Base-by-base conservation (phyloP, 495 filamentous ascomycete species). In the Parathielavia appendiculata region DNA sequence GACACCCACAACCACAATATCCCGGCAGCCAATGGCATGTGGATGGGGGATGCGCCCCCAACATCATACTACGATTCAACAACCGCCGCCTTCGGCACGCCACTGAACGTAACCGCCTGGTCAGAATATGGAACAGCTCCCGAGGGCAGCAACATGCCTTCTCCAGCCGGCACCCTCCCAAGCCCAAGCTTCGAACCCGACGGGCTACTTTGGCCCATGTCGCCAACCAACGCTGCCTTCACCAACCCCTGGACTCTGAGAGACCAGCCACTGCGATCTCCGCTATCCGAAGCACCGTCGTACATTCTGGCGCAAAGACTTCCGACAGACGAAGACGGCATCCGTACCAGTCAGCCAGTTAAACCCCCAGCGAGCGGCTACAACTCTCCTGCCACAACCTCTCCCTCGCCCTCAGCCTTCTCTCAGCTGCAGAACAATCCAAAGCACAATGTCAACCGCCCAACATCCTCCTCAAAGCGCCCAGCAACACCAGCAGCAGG, bases 241-340 rank as follows among this genome's bases (percentile, higher is more conserved):
- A 9, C 19, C 39, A 46, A 47, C 49, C 26, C 54, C 20, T 56
- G 53, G 53, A 34, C 11, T 16, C 35, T 47, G 12, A 47, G 3
- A 20, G 26, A 50, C 48, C 54, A 58, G 19, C 41, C 54, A 4
- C 20, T 49, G 0, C 60, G 50, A 2, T 62, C 60, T 9, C 60
- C 60, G 13, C 19, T 52, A n/a, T 60, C 58, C 7, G 58, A 60
- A 47, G 46, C 32, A 4, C 52, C 52, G 1, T 47, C 46, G 8
- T 58, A 51, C 36, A 9, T 10, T 11, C 44, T 54, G 32, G 17
- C 54, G 5, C 14, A 20, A 36, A 57, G 40, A 2, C 40, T 23
- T 1, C 16, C 19, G 11, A 30, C 14, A 23, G 35, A 49, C 13
- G 40, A 43, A 8, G 26, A 38, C n/a, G 50, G 26, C 7, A 22